Evolutionary conservation across 2,329 filamentous ascomycete genomes (phyloP).

Genomic region (Botrytis tulipae): DNA sequence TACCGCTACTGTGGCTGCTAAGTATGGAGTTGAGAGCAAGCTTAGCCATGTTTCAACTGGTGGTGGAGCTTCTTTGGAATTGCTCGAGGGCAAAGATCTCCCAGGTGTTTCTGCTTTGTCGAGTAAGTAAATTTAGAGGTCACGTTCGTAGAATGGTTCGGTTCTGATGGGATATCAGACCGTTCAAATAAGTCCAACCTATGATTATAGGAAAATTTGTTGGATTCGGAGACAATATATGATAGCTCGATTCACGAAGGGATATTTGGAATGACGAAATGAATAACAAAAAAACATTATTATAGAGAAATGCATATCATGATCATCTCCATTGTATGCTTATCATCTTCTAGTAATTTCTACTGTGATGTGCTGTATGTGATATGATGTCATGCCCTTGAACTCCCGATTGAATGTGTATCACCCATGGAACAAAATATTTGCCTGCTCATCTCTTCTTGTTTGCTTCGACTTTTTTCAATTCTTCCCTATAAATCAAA

Average conservation of each 20-base stretch:
- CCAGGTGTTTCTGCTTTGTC: constrained; percentile 92
- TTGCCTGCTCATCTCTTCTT: constrained; percentile 57
- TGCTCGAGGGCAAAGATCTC: constrained; percentile 96
- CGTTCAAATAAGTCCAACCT: constrained; percentile 34
- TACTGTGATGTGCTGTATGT: constrained; percentile 8
- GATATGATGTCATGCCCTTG: constrained; percentile 12
- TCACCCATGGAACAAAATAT: constrained; percentile 1
- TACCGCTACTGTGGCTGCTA: constrained; percentile 95
- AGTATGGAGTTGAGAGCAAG: constrained; percentile 95
- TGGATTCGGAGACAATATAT: constrained; percentile 22
- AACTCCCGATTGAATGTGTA: constrained; percentile 5
- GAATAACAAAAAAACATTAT: constrained; percentile 9
- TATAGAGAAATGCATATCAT: constrained; percentile 10
- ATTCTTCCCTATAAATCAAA: constrained; percentile 64
- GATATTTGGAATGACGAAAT: constrained; percentile 27
- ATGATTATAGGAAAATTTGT: constrained; percentile 34
- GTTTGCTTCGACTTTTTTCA: constrained; percentile 86
- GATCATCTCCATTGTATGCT: constrained; percentile 7
- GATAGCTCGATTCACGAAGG: constrained; percentile 34
- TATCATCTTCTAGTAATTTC: constrained; percentile 7
- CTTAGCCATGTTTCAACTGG: constrained; percentile 97
- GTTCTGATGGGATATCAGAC: constrained; percentile 37
- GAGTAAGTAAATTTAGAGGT: constrained; percentile 55
- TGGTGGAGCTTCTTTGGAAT: constrained; percentile 90
- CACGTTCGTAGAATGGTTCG: not conserved